Evolutionary conservation across 2,329 filamentous ascomycete species (phyloP).

Genomic region (Fusarium nurragi): DNA sequence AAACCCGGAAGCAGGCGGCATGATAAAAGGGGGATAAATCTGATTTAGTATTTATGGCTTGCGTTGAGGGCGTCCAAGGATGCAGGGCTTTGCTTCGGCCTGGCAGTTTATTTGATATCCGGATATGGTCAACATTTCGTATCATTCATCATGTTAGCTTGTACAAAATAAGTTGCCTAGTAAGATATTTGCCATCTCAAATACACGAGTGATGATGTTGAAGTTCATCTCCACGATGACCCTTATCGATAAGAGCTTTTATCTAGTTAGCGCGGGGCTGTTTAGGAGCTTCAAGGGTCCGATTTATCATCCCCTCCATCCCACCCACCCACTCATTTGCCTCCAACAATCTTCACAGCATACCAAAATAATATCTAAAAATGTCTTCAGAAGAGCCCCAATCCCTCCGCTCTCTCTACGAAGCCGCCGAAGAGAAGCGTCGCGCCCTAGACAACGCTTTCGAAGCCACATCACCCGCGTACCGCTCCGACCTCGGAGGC

Average conservation of each 20-base stretch:
- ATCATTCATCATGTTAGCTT: constrained; percentile 5
- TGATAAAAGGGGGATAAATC: constrained; percentile 5
- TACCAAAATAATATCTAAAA: background rate
- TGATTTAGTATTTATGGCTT: constrained; percentile 15
- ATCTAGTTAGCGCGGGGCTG: constrained; percentile 37
- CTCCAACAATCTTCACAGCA: background rate
- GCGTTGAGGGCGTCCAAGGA: constrained; percentile 26
- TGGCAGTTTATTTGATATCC: constrained; percentile 27
- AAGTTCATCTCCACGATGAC: background rate
- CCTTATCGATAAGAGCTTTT: constrained; percentile 40
- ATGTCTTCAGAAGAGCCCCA: constrained; percentile 56
- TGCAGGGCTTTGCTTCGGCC: constrained; percentile 18
- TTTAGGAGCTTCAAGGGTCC: constrained; percentile 14
- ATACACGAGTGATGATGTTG: background rate
- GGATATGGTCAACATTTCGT: constrained; percentile 1
- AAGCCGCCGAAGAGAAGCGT: constrained; percentile 62
- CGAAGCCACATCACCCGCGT: constrained; percentile 71
- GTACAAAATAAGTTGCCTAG: background rate
- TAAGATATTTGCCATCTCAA: background rate
- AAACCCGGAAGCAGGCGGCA: background rate
- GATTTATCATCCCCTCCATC: constrained; percentile 35
- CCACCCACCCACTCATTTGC: background rate
- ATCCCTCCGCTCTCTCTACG: constrained; percentile 61
- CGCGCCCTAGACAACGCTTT: constrained; percentile 68
- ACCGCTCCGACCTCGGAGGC: constrained; percentile 71